Evolutionary conservation across 345 rosid genomes (phyloP).

Genomic region (Punica granatum): DNA sequence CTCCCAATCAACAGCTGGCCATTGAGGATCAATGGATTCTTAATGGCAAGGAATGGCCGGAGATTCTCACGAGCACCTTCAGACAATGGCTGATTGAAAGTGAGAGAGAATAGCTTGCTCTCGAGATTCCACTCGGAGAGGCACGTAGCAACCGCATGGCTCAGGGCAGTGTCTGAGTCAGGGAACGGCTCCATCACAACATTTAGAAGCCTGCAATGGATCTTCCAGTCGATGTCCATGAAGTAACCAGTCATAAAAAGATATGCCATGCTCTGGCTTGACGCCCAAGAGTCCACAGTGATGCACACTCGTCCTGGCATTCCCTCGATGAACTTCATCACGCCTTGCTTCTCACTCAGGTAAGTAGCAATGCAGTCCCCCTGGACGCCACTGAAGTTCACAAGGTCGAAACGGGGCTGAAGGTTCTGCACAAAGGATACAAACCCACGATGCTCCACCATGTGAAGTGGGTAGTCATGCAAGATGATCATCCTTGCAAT

Average conservation of each 20-base stretch:
- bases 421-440: constrained; percentile 63
- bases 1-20: constrained; percentile 71
- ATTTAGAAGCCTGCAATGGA: constrained; percentile 63
- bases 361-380: constrained; percentile 90
- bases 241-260: constrained; percentile 75
- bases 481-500: constrained; percentile 77
- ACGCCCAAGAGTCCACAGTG: constrained; percentile 67
- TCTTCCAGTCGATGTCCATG: constrained; percentile 76
- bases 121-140: constrained; percentile 84
- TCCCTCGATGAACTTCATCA: constrained; percentile 57
- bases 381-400: constrained; percentile 70
- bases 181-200: constrained; percentile 87
- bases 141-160: constrained; percentile 77
- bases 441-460: constrained; percentile 83
- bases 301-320: constrained; percentile 75
- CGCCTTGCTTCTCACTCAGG: constrained; percentile 67
- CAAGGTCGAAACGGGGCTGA: constrained; percentile 66
- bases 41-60: constrained; percentile 53
- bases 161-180: constrained; percentile 54
- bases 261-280: constrained; percentile 58
- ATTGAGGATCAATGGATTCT: constrained; percentile 64
- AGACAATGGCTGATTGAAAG: constrained; percentile 45
- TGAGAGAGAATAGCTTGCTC: constrained; percentile 66
- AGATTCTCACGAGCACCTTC: constrained; percentile 56
- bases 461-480: constrained; percentile 88